Conservation (phyloP, 345 rosid species). For the Clausena lansium region DNA sequence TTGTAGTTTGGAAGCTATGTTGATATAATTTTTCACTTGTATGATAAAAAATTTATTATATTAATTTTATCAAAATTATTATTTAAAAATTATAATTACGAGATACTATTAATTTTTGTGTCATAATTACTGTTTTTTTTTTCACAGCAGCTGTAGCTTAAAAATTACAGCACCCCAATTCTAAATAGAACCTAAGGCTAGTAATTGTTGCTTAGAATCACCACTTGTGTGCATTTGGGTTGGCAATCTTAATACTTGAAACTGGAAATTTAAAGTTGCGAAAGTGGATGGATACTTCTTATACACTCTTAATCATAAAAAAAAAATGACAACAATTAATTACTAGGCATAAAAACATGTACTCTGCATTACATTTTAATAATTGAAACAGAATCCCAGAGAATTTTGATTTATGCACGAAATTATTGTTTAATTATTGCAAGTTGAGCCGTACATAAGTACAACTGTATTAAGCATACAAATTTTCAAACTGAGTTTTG, state of each 20-base stretch:
- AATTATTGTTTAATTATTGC: neutral
- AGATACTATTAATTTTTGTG: too few relatives aligned
- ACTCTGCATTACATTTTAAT: neutral
- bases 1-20: too few relatives aligned
- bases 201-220: neutral
- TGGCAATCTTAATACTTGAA: neutral
- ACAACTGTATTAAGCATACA: conserved; percentile 7
- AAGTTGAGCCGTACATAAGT: conserved; percentile 13
- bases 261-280: too few relatives aligned
- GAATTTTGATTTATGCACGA: neutral
- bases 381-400: neutral
- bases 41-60: too few relatives aligned
- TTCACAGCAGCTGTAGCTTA: too few relatives aligned
- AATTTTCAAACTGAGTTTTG: neutral
- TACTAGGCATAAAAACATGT: neutral
- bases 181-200: too few relatives aligned
- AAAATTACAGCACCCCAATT: too few relatives aligned
- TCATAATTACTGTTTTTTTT: too few relatives aligned
- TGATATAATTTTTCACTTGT: too few relatives aligned
- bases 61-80: too few relatives aligned
- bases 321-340: neutral
- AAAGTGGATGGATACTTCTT: neutral
- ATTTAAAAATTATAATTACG: too few relatives aligned
- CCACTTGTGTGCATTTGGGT: neutral
- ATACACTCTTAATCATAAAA: neutral